Base-by-base conservation (phyloP, 2,329 filamentous ascomycete genomes). In the Leptographium galeiforme region DNA sequence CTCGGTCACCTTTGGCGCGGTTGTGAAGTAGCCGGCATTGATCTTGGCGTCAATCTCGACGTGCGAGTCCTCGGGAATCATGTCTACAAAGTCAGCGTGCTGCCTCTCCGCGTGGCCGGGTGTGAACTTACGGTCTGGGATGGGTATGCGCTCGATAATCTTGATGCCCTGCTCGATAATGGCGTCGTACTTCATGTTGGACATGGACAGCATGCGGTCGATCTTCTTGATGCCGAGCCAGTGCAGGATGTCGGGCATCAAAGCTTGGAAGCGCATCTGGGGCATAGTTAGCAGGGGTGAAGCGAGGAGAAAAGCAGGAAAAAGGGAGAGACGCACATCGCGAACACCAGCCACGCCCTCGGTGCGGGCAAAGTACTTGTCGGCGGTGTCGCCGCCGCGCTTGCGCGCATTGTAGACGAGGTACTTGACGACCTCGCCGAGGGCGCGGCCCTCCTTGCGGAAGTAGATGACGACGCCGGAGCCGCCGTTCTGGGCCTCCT, bases 291-390 rank as follows among this genome's bases (percentile, higher is more conserved):
- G 47, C 18, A n/a, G 10, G 18, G 13, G 12, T 2, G 18, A 39
- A 32, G 30, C 32, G 10, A n/a, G 7, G 18, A 45, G 3, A 48
- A 30, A 36, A 2, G n/a, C 25, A 14, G 30, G 36, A 0, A 25
- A 16, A 14, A 16, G 36, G 1, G 19, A 16, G 14, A 16, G 8
- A 41, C 93, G 84, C 90, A 97, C 97, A 62, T 83, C 85, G 68
- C 95, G 95, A 59, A 98, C 91, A 56, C 93, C 93, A 11, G 93
- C 93, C 65, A 98, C 94, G 66, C 96, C 95, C 70, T 96, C 91
- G 18, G 91, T 97, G 55, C 93, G 79, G 70, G 90, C 85, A 74
- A 98, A 97, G 72, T 97, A 98, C 67, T 95, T 89, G 61, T 85
- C 91, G 19, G 89, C 89, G 55, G 79, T 79, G 68, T 90, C 86